Evolutionary conservation across 1,139 yeast genomes (phyloP).

Genomic region (Debaryomyces udenii): DNA sequence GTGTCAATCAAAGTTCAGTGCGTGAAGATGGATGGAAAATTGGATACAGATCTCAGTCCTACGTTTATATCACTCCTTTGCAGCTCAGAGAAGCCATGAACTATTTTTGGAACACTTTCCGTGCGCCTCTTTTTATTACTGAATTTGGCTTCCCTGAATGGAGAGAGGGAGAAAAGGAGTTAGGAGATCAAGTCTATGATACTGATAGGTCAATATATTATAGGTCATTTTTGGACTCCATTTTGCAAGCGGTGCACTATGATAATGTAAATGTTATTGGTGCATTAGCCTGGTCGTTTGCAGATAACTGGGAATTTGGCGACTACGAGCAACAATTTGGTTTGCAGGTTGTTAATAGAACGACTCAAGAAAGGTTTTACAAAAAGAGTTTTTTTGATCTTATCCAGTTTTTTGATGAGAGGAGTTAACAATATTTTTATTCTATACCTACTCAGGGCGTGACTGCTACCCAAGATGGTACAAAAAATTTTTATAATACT

Average conservation of each 20-base stretch:
- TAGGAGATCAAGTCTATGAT: constrained; percentile 31
- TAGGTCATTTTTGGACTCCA: constrained; percentile 29
- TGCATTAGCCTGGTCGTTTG: constrained; percentile 38
- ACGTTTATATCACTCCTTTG: constrained; percentile 26
- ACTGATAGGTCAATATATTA: constrained; percentile 32
- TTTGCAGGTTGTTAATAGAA: constrained; percentile 35
- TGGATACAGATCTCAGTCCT: constrained; percentile 30
- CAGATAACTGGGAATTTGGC: constrained; percentile 41
- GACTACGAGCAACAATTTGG: constrained; percentile 36
- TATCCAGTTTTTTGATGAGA: constrained; percentile 20
- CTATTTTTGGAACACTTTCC: constrained; percentile 24
- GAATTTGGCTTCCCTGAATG: constrained; percentile 41
- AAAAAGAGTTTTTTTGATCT: constrained; percentile 37
- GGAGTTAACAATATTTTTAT: too few relatives aligned
- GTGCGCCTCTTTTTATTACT: constrained; percentile 26
- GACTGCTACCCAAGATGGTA: too few relatives aligned
- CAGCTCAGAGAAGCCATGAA: constrained; percentile 23
- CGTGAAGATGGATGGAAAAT: constrained; percentile 30
- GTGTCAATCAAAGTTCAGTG: too few relatives aligned
- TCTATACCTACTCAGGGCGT: too few relatives aligned
- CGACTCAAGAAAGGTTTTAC: constrained; percentile 31
- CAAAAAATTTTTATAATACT: too few relatives aligned
- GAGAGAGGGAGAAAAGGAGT: constrained; percentile 29
- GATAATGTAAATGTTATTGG: constrained; percentile 34
- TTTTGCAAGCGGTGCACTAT: constrained; percentile 26